Evolutionary conservation across 345 rosid species (phyloP), one percentile per base, ranked within the genome.

Genomic region (Boechera stricta): DNA sequence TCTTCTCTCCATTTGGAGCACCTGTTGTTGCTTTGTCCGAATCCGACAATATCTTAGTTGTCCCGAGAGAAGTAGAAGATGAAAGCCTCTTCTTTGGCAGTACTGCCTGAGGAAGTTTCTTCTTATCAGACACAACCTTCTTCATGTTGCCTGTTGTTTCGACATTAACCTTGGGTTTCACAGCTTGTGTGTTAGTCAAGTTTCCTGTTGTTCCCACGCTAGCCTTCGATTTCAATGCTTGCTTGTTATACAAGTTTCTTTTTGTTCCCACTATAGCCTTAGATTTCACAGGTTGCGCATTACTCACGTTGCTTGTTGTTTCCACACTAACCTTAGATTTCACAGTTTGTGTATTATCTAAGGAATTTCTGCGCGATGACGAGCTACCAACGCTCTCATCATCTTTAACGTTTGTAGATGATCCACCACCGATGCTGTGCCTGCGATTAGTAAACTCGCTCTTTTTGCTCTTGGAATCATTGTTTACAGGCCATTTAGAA

Each of bases 341-440:
- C 6, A 21, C 52, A 29, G 66, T 15, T 56, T 77, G 59, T 48
- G 56, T 66, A 15, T 66, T 66, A 59, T 44, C 69, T 5, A 72
- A 41, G 26, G 77, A 72, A 67, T 51, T 72, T 65, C 63, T 58
- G 32, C 55, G 77, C 1, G 77, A 72, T 0, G 65, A 31, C 2
- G 81, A 78, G 64, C 77, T 66, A 51, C 81, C 69, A 58, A 65
- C 45, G 32, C 81, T 78, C 45, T 78, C 77, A 2, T 72, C 81
- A 39, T 72, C 81, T 56, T 71, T 71, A 51, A 39, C 29, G 7
- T 21, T 65, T 47, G 67, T 3, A 0, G 77, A 66, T 59, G 73
- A 78, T 44, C 64, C 77, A 65, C 77, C 63, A 18, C 81, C 73
- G 5, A 59, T 32, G 58, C 69, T 72, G 10, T 78, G 69, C 29